Conservation (phyloP, 2,329 filamentous ascomycete genomes). For the Venturia aucupariae region DNA sequence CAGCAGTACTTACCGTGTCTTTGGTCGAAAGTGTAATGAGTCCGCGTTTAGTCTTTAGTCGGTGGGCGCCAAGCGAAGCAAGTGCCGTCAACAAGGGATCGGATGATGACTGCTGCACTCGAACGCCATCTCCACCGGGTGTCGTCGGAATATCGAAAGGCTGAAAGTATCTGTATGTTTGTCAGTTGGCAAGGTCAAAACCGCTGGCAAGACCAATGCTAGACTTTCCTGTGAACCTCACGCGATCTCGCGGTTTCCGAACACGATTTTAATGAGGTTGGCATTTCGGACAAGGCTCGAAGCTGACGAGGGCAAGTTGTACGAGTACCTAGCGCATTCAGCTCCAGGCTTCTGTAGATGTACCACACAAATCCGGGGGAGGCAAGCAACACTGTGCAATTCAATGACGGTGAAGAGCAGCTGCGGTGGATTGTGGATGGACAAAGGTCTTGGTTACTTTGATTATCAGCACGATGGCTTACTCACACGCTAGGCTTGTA, state of each 20-base stretch:
- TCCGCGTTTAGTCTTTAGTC: conserved; percentile 7
- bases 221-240: neutral
- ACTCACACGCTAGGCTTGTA: conserved; percentile 5
- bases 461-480: conserved; percentile 6
- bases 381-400: neutral
- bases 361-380: neutral
- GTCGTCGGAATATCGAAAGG: neutral
- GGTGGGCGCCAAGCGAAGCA: neutral
- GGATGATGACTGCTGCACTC: conserved; percentile 15
- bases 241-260: neutral
- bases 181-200: neutral
- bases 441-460: neutral
- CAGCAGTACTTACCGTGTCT: neutral
- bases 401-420: neutral
- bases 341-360: neutral
- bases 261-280: neutral
- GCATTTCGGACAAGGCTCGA: neutral
- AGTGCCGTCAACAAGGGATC: conserved; percentile 26
- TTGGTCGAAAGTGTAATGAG: conserved; percentile 11
- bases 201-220: neutral
- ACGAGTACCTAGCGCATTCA: neutral
- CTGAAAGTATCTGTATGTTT: neutral
- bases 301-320: neutral
- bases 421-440: neutral
- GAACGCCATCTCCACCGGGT: neutral